Evolutionary conservation across 2,329 filamentous ascomycete genomes (phyloP).

Genomic region (Calonectria ilicicola): DNA sequence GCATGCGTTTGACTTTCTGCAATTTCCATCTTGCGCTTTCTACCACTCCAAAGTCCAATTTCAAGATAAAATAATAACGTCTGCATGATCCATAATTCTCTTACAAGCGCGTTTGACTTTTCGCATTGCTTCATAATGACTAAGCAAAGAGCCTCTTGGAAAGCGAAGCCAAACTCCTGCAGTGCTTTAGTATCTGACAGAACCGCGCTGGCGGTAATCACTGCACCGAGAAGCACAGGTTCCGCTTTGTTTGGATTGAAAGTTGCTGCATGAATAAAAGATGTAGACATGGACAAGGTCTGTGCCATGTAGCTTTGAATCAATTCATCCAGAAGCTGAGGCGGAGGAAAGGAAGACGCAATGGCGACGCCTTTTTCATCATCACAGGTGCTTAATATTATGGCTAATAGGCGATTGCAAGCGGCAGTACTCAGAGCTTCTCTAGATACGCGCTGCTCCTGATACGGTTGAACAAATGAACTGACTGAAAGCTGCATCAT

Average conservation of each 20-base stretch:
- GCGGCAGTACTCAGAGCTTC: neutral
- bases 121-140: neutral
- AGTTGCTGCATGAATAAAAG: neutral
- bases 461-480: too few relatives aligned
- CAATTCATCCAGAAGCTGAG: neutral
- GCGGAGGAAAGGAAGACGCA: neutral
- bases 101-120: neutral
- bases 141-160: neutral
- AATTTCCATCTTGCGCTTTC: constrained; percentile 18
- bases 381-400: neutral
- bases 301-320: neutral
- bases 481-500: neutral
- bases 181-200: neutral
- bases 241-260: neutral
- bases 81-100: neutral
- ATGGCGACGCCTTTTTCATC: neutral
- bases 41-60: neutral
- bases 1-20: neutral
- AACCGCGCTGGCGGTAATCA: neutral
- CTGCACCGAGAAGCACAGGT: neutral
- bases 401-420: neutral
- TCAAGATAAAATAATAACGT: neutral
- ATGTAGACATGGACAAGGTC: neutral
- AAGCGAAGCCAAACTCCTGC: neutral
- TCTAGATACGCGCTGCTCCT: neutral